phyloP scores from a whole-genome alignment of 495 filamentous ascomycete genomes.

The Acidiella bohemica region DNA sequence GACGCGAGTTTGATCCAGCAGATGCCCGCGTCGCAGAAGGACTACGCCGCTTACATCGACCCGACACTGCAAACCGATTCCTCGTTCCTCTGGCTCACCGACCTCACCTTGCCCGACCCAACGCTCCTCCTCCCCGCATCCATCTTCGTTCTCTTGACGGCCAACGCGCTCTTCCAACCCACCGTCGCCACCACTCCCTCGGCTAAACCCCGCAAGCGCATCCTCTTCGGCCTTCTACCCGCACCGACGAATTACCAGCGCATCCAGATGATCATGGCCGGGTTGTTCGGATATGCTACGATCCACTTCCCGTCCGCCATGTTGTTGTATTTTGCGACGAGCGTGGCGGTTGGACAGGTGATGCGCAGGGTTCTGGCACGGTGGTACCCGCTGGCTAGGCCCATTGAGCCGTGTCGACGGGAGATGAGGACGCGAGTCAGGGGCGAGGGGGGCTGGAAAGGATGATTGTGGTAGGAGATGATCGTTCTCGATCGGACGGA shows the following conservation, averaged over 20 bases:
- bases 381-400: background rate
- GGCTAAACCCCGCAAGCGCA: background rate
- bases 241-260: conserved; percentile 2
- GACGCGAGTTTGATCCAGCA: no score
- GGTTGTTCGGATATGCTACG: background rate
- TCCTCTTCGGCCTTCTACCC: conserved; percentile 2
- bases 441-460: no score
- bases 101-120: conserved; percentile 60
- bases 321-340: conserved; percentile 15
- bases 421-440: background rate
- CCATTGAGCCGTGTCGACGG: conserved; percentile 9
- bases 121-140: conserved; percentile 45
- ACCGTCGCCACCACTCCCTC: conserved; percentile 11
- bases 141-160: conserved; percentile 32
- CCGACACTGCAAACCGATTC: conserved; percentile 53
- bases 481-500: no score
- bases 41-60: conserved; percentile 32
- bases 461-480: no score
- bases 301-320: conserved; percentile 11
- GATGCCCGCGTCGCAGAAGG: no score
- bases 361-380: conserved; percentile 3
- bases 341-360: conserved; percentile 3
- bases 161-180: conserved; percentile 35
- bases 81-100: conserved; percentile 65
- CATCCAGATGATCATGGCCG: background rate